Conservation (phyloP, 1,284 basidiomycete species). For the Leccinum huronense region DNA sequence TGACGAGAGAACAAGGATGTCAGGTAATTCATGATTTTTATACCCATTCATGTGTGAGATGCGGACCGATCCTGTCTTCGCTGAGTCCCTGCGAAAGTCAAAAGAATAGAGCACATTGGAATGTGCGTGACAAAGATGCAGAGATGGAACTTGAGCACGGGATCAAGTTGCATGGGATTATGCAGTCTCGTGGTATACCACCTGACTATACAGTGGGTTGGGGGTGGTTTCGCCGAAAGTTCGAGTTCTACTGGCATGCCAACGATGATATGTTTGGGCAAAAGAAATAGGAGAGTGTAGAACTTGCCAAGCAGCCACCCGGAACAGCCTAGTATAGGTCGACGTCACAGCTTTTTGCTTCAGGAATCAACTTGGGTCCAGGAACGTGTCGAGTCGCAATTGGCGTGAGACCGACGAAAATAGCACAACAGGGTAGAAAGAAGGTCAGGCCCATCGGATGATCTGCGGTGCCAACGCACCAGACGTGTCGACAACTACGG, state of each 20-base stretch:
- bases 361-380: background rate
- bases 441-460: background rate
- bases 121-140: background rate
- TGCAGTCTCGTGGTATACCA: background rate
- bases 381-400: background rate
- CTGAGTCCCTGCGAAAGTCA: background rate
- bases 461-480: background rate
- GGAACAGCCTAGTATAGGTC: background rate
- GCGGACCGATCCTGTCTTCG: background rate
- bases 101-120: conserved; percentile 2
- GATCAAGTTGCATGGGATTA: background rate
- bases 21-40: background rate
- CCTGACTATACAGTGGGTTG: background rate
- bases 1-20: background rate
- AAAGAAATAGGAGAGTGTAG: background rate
- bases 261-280: background rate
- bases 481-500: background rate
- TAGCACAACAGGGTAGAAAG: background rate
- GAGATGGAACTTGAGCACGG: background rate
- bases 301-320: background rate
- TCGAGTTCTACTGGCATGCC: background rate
- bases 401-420: background rate
- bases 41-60: conserved; percentile 3
- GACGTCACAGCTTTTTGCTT: background rate
- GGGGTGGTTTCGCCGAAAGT: background rate